Percentiles rank a stretch among this genome's conserved stretches.
Conservation (phyloP, 345 rosid genomes). For the Arabidopsis arenosa region DNA sequence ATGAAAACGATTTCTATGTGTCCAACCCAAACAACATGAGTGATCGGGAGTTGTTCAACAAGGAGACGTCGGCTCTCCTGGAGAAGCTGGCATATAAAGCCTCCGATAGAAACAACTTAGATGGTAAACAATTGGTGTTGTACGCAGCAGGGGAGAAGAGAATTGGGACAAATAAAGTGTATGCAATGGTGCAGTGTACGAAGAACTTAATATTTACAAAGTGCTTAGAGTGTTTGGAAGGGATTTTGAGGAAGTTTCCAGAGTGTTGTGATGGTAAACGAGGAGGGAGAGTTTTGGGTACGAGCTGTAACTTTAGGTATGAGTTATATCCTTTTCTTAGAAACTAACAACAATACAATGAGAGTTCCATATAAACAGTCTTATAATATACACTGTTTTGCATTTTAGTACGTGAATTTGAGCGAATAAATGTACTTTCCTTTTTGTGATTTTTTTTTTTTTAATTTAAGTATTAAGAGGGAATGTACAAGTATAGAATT, state of each 20-base stretch:
- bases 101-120: background rate
- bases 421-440: background rate
- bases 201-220: background rate
- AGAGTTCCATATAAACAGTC: background rate
- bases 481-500: no score
- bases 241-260: background rate
- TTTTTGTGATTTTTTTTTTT: background rate
- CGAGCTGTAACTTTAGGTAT: background rate
- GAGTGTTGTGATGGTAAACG: background rate
- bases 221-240: constrained; percentile 2
- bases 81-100: background rate
- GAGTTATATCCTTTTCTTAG: constrained; percentile 15
- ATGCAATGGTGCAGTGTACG: background rate
- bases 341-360: background rate
- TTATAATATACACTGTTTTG: background rate
- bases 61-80: background rate
- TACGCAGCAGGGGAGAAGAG: background rate
- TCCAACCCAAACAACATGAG: background rate
- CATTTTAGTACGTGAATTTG: background rate
- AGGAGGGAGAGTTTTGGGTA: constrained; percentile 2
- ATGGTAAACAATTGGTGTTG: background rate
- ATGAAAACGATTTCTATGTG: background rate
- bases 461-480: background rate
- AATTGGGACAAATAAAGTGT: background rate
- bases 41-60: background rate